Conservation (phyloP, 305 asterid genomes). For the Fraxinus nigra region DNA sequence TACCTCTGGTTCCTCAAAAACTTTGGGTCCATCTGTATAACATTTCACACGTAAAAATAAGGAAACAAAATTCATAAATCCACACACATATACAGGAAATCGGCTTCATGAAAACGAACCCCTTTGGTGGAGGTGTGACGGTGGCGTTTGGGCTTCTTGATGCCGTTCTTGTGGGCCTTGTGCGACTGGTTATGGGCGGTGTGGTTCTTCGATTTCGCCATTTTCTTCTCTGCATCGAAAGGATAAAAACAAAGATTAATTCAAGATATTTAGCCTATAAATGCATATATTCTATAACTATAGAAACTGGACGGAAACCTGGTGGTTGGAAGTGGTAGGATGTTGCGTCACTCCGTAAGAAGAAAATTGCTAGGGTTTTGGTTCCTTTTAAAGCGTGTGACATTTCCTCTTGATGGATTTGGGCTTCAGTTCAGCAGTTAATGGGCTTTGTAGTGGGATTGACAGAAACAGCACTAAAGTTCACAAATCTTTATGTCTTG, state of each 20-base stretch:
- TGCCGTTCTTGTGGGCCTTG: constrained; percentile 47
- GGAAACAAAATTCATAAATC: background rate
- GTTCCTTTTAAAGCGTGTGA: background rate
- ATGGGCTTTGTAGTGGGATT: background rate
- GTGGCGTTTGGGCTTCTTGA: constrained; percentile 44
- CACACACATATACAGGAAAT: background rate
- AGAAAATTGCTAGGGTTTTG: background rate
- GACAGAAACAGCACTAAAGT: background rate
- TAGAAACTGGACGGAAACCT: background rate
- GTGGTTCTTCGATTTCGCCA: constrained; percentile 48
- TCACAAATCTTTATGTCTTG: background rate
- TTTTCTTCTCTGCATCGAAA: background rate
- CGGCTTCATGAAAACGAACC: background rate
- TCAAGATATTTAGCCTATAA: background rate
- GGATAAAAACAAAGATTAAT: background rate
- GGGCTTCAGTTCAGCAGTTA: background rate
- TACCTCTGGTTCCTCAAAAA: constrained; percentile 58
- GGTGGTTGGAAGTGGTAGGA: background rate
- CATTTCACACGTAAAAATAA: background rate
- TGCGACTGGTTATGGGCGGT: constrained; percentile 43
- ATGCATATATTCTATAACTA: background rate
- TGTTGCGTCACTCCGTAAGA: background rate
- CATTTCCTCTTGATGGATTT: background rate
- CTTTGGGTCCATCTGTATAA: constrained; percentile 49
- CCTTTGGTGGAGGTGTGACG: constrained; percentile 42